phyloP scores from a whole-genome alignment of 2,329 filamentous ascomycete genomes.

The Leptographium radiaticola region DNA sequence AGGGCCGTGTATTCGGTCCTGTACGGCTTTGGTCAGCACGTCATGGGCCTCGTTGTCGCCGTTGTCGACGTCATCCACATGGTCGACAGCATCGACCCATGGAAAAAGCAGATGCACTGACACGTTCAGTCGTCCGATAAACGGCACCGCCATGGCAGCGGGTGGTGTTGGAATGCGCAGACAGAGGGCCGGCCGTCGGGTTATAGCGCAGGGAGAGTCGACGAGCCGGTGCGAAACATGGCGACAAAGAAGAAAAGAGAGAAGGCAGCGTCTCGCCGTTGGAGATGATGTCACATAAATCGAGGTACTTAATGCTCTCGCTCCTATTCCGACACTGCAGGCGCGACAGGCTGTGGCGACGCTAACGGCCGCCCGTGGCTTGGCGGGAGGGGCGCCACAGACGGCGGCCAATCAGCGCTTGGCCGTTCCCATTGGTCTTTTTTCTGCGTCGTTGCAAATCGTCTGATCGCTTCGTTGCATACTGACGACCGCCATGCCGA shows the following conservation, averaged over 20 bases:
- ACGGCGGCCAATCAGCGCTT: background rate
- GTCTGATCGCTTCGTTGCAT: background rate
- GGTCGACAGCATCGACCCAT: too few species aligned
- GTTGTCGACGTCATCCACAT: background rate
- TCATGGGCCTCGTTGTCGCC: too few species aligned
- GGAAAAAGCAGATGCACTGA: constrained; percentile 20
- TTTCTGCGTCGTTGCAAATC: background rate
- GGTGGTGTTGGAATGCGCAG: too few species aligned
- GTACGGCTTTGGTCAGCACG: background rate
- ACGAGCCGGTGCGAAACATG: background rate
- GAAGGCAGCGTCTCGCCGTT: too few species aligned
- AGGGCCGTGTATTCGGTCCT: constrained; percentile 83
- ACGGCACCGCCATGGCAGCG: constrained; percentile 34
- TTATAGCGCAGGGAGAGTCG: background rate
- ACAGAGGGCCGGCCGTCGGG: too few species aligned
- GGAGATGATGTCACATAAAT: background rate
- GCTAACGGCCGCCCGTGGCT: too few species aligned
- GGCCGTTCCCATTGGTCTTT: constrained; percentile 19
- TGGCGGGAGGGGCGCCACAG: background rate
- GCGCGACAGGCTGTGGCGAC: too few species aligned
- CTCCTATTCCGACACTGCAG: background rate
- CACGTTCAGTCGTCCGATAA: constrained; percentile 39
- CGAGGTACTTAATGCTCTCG: background rate
- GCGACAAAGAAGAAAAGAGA: background rate
- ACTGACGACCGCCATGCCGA: constrained; percentile 46